Conservation (phyloP, 805 yeast species). For the Tetrapisispora pingtungensis region DNA sequence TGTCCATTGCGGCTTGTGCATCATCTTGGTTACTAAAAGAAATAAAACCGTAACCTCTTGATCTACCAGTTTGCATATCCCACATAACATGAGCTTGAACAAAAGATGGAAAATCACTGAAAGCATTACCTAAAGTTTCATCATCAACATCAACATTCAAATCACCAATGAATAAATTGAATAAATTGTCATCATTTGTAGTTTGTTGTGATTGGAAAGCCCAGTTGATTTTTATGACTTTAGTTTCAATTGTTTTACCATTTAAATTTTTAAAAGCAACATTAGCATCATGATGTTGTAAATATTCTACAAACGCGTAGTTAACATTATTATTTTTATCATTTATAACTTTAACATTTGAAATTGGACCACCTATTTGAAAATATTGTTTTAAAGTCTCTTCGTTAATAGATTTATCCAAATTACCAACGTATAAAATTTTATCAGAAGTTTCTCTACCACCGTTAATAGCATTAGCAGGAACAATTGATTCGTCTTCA, state of each 20-base stretch:
- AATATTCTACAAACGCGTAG: slow-evolving; percentile 78
- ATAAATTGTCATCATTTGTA: slow-evolving; percentile 44
- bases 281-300: slow-evolving; percentile 45
- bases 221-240: slow-evolving; percentile 60
- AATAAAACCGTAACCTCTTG: slow-evolving; percentile 87
- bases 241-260: slow-evolving; percentile 45
- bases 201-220: slow-evolving; percentile 76
- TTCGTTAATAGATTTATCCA: slow-evolving; percentile 57
- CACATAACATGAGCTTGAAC: slow-evolving; percentile 90
- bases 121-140: slow-evolving; percentile 51
- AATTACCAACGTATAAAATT: slow-evolving; percentile 67
- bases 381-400: slow-evolving; percentile 53
- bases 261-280: slow-evolving; percentile 52
- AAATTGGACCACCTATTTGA: slow-evolving; percentile 49
- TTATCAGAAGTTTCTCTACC: slow-evolving; percentile 71
- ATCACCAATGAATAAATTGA: slow-evolving; percentile 79
- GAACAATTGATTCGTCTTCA: slow-evolving; percentile 21
- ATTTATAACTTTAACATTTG: slow-evolving; percentile 56
- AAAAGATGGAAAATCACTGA: slow-evolving; percentile 47
- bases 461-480: slow-evolving; percentile 69
- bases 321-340: slow-evolving; percentile 67
- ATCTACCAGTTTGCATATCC: slow-evolving; percentile 91
- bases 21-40: slow-evolving; percentile 57
- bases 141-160: slow-evolving; percentile 75
- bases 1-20: slow-evolving; percentile 61